phyloP scores from a whole-genome alignment of 164 flowering plant species.

The Nelumbo lutea region DNA sequence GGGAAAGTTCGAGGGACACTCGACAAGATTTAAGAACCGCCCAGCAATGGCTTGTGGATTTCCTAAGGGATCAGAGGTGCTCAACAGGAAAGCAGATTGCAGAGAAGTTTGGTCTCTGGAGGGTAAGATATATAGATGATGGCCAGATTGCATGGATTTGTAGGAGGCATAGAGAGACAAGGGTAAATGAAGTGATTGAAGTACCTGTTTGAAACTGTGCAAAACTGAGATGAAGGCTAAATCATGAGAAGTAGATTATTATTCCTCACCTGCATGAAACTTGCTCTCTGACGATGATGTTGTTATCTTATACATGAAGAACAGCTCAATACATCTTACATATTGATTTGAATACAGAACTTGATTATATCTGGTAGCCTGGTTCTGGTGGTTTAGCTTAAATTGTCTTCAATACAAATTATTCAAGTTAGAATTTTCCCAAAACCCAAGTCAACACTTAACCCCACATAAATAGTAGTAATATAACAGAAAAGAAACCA shows the following conservation, averaged over 20 bases:
- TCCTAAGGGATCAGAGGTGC: constrained; percentile 64
- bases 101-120: constrained; percentile 88
- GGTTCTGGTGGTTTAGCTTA: neutral
- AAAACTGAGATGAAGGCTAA: no score
- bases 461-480: neutral
- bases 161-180: constrained; percentile 55
- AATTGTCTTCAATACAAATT: neutral
- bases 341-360: no score
- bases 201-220: constrained; percentile 36
- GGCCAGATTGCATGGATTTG: constrained; percentile 95
- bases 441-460: neutral
- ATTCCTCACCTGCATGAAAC: no score
- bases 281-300: no score
- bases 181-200: constrained; percentile 76
- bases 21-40: constrained; percentile 64
- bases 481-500: neutral
- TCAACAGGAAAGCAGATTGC: constrained; percentile 82
- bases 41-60: constrained; percentile 88
- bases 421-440: neutral
- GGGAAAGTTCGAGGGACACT: constrained; percentile 40
- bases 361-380: neutral
- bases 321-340: no score
- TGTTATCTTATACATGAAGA: no score
- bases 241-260: no score
- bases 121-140: constrained; percentile 77